Conservation (phyloP, 2,329 filamentous ascomycete genomes). For the Aureobasidium subglaciale region DNA sequence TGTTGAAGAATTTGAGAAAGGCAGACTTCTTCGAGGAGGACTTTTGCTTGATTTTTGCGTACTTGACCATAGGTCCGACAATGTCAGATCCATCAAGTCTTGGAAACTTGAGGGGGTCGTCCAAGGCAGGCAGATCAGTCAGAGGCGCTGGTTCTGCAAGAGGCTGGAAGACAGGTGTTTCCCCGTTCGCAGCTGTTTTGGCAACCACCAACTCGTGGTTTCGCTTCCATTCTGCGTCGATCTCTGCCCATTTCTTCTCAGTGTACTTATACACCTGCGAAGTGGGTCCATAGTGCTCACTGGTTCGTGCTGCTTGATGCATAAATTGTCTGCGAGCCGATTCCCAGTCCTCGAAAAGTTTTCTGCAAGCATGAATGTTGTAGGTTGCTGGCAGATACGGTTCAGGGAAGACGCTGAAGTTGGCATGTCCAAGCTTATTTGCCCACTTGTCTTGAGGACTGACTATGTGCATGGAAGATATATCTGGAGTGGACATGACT, state of each 20-base stretch:
- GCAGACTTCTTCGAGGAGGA: slow-evolving; percentile 24
- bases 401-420: slow-evolving; percentile 79
- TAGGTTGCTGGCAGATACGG: slow-evolving; percentile 65
- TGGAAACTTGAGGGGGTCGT: slow-evolving; percentile 77
- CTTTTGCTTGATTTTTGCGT: slow-evolving; percentile 27
- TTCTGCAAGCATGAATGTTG: slow-evolving; percentile 51
- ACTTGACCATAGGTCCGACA: slow-evolving; percentile 77
- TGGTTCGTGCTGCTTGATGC: slow-evolving; percentile 78
- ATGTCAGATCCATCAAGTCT: slow-evolving; percentile 85
- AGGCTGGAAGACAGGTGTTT: slow-evolving; percentile 30
- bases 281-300: slow-evolving; percentile 83
- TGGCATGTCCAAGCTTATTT: slow-evolving; percentile 78
- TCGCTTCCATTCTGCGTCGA: slow-evolving; percentile 66
- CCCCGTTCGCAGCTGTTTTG: slow-evolving; percentile 31
- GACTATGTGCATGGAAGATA: slow-evolving; percentile 56
- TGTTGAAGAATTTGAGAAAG: slow-evolving; percentile 30
- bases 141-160: slow-evolving; percentile 47
- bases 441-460: slow-evolving; percentile 76
- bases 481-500: slow-evolving; percentile 45
- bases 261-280: slow-evolving; percentile 84
- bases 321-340: slow-evolving; percentile 77
- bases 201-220: slow-evolving; percentile 59
- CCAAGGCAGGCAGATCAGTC: slow-evolving; percentile 58
- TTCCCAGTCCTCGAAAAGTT: slow-evolving; percentile 74
- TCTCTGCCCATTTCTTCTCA: slow-evolving; percentile 79